Evolutionary conservation across 1,284 basidiomycete genomes (phyloP), one percentile per base, ranked within the genome.

Genomic region (Apiotrichum mycotoxinovorans): DNA sequence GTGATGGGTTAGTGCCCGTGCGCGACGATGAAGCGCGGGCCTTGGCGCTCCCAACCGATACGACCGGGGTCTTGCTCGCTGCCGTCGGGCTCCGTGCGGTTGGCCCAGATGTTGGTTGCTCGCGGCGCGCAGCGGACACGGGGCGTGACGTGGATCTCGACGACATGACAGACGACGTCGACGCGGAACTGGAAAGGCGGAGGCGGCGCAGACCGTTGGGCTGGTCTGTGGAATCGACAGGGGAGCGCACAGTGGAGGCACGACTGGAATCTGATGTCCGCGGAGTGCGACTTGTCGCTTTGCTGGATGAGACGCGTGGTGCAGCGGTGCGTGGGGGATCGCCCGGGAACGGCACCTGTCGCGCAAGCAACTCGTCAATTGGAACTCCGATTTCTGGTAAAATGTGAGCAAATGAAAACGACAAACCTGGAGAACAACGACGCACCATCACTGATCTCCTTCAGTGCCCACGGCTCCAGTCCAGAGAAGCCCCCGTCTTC

Each of bases 371-470:
- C 51, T 94, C 91, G 47, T 88, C 86, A 4, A 85, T 73, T 0
- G 85, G 79, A 2, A 91, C 83, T 67, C 91, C 88, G 51, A 94
- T 83, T 70, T 89, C 91, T 94, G 64, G 12, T 30, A 30, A 30
- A 7, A 5, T 30, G 30, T 30, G 26, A 23, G n/a, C 26, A 46
- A n/a, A 30, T 37, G 41, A 38, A 37, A 49, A 11, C 15, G n/a
- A n/a, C n/a, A n/a, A n/a, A n/a, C n/a, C n/a, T n/a, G n/a, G n/a
- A n/a, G n/a, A n/a, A n/a, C n/a, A n/a, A 30, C 52, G 1, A 78
- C 86, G 57, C 62, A 92, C 90, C 85, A 71, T 89, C 84, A 34
- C 85, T 84, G 45, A 96, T 88, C 68, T 97, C 94, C 70, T 91
- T 87, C 55, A 94, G 74, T 1, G 87, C 85, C 91, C 91, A 95